Base-by-base conservation (phyloP, 495 filamentous ascomycete species). In the Entonaema liquescens region DNA sequence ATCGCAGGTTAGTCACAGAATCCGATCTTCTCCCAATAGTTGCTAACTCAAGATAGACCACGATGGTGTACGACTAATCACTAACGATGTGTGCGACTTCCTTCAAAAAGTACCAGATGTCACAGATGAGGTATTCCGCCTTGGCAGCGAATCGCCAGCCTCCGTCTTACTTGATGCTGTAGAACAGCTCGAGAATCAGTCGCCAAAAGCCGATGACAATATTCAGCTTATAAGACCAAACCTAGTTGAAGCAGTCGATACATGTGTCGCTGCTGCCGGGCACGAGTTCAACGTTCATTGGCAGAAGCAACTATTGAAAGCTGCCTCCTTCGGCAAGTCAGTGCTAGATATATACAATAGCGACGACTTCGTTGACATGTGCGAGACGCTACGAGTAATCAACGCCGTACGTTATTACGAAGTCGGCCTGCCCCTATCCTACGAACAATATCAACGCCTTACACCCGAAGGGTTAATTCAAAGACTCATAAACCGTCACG, bases 291-390 rank as follows among this genome's bases (percentile, higher is more conserved):
- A 88, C 68, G 83, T 89, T 2, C 89, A 94, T 72, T 96, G 94
- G 93, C 95, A 99, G 76, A 99, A 98, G 73, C 91, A 95, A 67
- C 83, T 99, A 3, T 85, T 99, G 15, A 97, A 96, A 77, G 95
- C 96, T 4, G 95, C 95, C 0, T 97, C 93, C 0, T 97, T 97
- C 78, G 95, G 95, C 12, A 99, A 99, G 78, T 98, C 95, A 0
- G 95, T 98, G 0, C 86, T 98, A 2, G 95, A 97, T 71, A 88
- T 98, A 29, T 99, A 98, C 80, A 96, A 92, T 79, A 96, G 92
- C 74, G 95, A 99, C 70, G 95, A 98, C 62, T 99, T 98, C 78
- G 96, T 99, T 28, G 94, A 98, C 63, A 98, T 97, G 93, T 97
- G 93, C 70, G 95, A 99, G 79, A 94, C 91, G 11, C 81, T 98